Evolutionary conservation across 306 rosid species (phyloP), one percentile per base, ranked within the genome.

Genomic region (Ochetophila trinervis): DNA sequence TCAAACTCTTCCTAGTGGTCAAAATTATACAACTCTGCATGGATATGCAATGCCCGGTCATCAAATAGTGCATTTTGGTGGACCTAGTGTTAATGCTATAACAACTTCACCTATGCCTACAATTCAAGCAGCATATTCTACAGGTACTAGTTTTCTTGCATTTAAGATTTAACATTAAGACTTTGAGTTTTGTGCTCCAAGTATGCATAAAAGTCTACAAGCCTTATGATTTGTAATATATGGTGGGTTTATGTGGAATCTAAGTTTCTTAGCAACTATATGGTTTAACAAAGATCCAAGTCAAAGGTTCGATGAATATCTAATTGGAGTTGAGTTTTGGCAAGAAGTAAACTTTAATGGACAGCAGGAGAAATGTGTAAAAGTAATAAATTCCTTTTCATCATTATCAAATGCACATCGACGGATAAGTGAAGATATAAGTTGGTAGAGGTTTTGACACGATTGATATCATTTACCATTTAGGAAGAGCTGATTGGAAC

Each of bases 41-140:
- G 91, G 95, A 65, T 92, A 85, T 76, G 75, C 91, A 20, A 74
- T 92, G 85, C 87, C 93, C 4, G 79, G 86, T 67, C 98, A 90
- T 70, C 96, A 92, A 73, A 62, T 92, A 57, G 66, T 89, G 73
- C 98, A 91, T 59, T 89, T 87, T 70, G 87, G 88, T 72, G 96
- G 89, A 59, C 79, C 90, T 55, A 74, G 82, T 80, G 92, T 92
- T 53, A 89, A 77, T 80, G 80, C 91, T 52, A 66, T 87, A 57
- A 82, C 96, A 66, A 80, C 93, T 67, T 84, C 98, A 51, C 76
- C 88, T 15, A 69, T 89, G 85, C 89, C 95, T 65, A 65, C 89
- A 62, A 81, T 87, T 82, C 98, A 92, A 83, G 71, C 90, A 60
- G 79, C 95, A 62, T 87, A 85, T 82, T 86, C 92, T 66, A 76